phyloP scores from a whole-genome alignment of 225 moss, liverwort and hornwort genomes.

The Takakia lepidozioides region DNA sequence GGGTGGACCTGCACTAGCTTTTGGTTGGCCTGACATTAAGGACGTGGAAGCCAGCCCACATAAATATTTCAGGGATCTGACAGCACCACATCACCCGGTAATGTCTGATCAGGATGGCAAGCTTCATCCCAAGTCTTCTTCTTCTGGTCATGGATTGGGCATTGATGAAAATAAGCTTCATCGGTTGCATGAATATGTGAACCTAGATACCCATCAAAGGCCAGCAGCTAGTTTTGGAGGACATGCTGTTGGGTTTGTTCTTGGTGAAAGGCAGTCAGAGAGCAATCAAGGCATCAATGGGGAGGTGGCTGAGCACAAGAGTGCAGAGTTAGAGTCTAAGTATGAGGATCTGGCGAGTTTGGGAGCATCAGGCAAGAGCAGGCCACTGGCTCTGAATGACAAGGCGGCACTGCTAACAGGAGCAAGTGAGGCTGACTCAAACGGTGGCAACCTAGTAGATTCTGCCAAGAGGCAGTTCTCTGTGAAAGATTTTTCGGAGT shows the following conservation, averaged over 20 bases:
- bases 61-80: slow-evolving; percentile 10
- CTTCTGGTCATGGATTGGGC: slow-evolving; percentile 34
- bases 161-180: slow-evolving; percentile 12
- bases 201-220: slow-evolving; percentile 35
- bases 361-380: not conserved
- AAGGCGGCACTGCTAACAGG: slow-evolving; percentile 4
- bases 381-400: slow-evolving; percentile 3
- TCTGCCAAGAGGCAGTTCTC: slow-evolving; percentile 1
- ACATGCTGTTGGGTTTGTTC: slow-evolving; percentile 14
- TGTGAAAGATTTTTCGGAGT: slow-evolving; percentile 1
- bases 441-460: not conserved
- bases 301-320: slow-evolving; percentile 2
- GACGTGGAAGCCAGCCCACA: slow-evolving; percentile 36
- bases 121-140: slow-evolving; percentile 12
- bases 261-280: slow-evolving; percentile 10
- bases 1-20: slow-evolving; percentile 36
- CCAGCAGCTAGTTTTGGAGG: slow-evolving; percentile 29
- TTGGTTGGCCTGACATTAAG: slow-evolving; percentile 52
- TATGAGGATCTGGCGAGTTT: too few relatives aligned
- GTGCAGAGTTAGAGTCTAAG: too few relatives aligned
- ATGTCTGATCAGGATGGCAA: slow-evolving; percentile 20
- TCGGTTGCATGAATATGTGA: slow-evolving; percentile 13
- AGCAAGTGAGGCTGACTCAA: slow-evolving; percentile 2
- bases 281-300: not conserved
- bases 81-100: slow-evolving; percentile 22